Evolutionary conservation across 1,284 basidiomycete species (phyloP).

Genomic region (Vanrija sp.): DNA sequence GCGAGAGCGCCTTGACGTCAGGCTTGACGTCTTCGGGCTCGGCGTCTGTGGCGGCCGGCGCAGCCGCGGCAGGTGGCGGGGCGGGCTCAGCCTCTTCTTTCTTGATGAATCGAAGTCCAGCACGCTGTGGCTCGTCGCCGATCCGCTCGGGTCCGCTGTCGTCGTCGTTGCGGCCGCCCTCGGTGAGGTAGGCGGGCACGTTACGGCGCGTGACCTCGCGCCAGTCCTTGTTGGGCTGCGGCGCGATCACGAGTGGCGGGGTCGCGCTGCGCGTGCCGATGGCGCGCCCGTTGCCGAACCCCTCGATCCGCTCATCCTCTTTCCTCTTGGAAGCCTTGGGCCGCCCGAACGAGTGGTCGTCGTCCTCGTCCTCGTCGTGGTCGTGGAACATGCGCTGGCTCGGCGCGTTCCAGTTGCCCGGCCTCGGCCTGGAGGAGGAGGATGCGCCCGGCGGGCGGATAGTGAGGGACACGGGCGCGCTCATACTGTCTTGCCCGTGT

Average conservation of each 20-base stretch:
- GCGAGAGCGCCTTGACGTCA: constrained; percentile 23
- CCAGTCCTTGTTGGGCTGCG: constrained; percentile 83
- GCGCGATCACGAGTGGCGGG: constrained; percentile 73
- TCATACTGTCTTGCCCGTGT: constrained; percentile 25
- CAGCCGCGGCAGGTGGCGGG: constrained; percentile 55
- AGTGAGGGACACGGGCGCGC: constrained; percentile 46
- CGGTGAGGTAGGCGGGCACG: constrained; percentile 60
- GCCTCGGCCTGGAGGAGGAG: too few relatives aligned
- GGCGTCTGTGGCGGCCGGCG: too few relatives aligned
- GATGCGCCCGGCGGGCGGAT: constrained; percentile 35
- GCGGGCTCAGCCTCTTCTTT: constrained; percentile 51
- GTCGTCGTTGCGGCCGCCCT: constrained; percentile 51
- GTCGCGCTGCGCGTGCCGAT: constrained; percentile 62
- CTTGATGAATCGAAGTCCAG: constrained; percentile 58
- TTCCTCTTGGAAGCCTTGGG: neutral
- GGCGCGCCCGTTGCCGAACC: constrained; percentile 55
- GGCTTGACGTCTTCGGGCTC: constrained; percentile 15
- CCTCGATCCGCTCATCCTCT: constrained; percentile 65
- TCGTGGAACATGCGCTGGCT: constrained; percentile 39
- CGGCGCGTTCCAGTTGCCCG: constrained; percentile 22
- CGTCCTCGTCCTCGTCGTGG: constrained; percentile 37
- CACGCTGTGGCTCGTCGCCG: constrained; percentile 70
- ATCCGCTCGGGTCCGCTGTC: constrained; percentile 50
- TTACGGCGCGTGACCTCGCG: constrained; percentile 56
- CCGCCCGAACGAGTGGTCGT: neutral